These are phyloP conservation scores for Pilaira anomala DNA, from an alignment of 192 early-diverging fungal genomes.

Conservation along the genomic window DNA sequence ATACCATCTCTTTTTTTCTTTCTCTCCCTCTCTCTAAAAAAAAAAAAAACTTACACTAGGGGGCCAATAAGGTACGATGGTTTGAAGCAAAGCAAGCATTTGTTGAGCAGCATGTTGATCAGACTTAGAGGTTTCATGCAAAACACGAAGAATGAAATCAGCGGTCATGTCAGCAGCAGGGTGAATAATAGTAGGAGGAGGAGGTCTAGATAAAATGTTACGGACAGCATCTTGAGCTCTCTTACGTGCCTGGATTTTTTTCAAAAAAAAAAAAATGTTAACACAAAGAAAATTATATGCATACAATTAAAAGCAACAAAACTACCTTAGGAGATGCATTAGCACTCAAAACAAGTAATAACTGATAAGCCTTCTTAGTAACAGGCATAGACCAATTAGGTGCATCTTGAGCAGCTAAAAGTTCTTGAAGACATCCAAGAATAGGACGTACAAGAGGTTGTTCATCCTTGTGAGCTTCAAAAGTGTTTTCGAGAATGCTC, in stretches of 20 bases:
- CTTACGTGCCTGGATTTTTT: constrained; percentile 55
- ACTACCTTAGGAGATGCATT: constrained; percentile 83
- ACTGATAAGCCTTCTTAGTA: constrained; percentile 67
- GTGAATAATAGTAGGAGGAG: constrained; percentile 67
- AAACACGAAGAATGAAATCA: constrained; percentile 58
- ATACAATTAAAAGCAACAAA: background rate
- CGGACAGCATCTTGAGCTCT: constrained; percentile 82
- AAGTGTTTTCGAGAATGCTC: constrained; percentile 58
- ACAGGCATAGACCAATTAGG: constrained; percentile 66
- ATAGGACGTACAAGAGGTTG: constrained; percentile 78
- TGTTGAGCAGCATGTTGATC: constrained; percentile 60
- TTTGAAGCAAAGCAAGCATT: constrained; percentile 69
- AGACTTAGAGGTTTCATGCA: constrained; percentile 54
- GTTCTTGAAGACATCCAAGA: constrained; percentile 71
- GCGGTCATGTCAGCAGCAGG: constrained; percentile 64
- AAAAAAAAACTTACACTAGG: constrained; percentile 28
- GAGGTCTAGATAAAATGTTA: constrained; percentile 65
- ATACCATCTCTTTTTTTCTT: constrained; percentile 32
- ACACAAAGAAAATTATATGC: background rate
- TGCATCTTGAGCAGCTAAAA: constrained; percentile 78
- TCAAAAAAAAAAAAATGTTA: background rate
- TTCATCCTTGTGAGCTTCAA: constrained; percentile 63
- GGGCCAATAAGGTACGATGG: constrained; percentile 56
- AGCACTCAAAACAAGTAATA: constrained; percentile 71
- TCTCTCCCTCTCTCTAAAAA: no score